phyloP scores from a whole-genome alignment of 2,329 filamentous ascomycete species.

The Aspergillus glaucus region DNA sequence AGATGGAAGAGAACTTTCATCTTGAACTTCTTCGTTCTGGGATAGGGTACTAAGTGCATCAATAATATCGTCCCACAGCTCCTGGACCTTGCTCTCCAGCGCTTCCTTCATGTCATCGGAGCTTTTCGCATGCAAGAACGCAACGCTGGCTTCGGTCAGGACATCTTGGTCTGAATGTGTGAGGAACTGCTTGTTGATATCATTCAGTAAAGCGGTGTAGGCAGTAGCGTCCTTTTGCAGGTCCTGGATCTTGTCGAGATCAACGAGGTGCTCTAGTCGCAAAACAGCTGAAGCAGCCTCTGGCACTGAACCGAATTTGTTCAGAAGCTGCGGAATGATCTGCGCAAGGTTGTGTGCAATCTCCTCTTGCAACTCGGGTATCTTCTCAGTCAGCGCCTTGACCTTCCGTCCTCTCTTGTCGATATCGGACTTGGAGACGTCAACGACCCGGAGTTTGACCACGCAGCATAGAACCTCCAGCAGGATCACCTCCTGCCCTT shows the following conservation, averaged over 20 bases:
- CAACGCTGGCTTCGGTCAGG: conserved; percentile 72
- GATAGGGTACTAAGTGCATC: conserved; percentile 67
- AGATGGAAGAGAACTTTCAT: conserved; percentile 61
- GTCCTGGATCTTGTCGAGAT: conserved; percentile 81
- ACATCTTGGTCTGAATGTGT: conserved; percentile 85
- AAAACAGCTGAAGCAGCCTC: conserved; percentile 81
- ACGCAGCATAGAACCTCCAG: conserved; percentile 80
- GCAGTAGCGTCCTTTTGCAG: conserved; percentile 77
- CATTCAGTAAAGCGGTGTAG: conserved; percentile 75
- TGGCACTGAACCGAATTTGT: conserved; percentile 86
- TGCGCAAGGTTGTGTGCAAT: conserved; percentile 70
- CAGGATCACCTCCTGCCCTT: conserved; percentile 74
- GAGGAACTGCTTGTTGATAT: conserved; percentile 89
- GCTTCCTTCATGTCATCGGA: conserved; percentile 86
- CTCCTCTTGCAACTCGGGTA: conserved; percentile 66
- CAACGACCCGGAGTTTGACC: conserved; percentile 66
- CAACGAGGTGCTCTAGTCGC: conserved; percentile 76
- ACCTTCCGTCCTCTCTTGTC: conserved; percentile 52
- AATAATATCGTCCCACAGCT: conserved; percentile 79
- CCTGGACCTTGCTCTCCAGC: conserved; percentile 70
- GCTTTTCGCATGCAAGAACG: conserved; percentile 75
- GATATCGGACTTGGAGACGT: conserved; percentile 56
- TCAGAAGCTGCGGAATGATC: conserved; percentile 77
- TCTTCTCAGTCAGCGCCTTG: conserved; percentile 56
- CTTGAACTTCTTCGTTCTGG: conserved; percentile 63